Conservation (phyloP, 306 rosid genomes). For the Rosa persica region DNA sequence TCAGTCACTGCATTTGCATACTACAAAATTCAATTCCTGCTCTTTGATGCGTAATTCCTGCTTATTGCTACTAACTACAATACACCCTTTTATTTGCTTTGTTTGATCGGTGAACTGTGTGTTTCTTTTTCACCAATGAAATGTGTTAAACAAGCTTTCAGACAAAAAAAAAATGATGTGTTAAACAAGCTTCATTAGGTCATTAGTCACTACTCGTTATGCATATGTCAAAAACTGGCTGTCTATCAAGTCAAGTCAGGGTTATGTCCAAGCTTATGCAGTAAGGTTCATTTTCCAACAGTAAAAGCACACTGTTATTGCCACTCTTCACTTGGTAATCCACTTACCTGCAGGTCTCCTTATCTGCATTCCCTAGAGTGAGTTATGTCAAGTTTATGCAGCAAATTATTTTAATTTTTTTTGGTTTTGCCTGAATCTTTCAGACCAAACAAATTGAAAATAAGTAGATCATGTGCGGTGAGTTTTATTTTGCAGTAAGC, state of each 20-base stretch:
- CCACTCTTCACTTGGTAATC: not conserved
- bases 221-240: not conserved
- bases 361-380: too few species aligned
- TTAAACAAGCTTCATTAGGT: not conserved
- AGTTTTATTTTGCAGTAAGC: not conserved
- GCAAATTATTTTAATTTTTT: not conserved
- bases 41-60: not conserved
- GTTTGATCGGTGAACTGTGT: not conserved
- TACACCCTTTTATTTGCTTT: not conserved
- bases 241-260: not conserved
- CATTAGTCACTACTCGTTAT: not conserved
- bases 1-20: not conserved
- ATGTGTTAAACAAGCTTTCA: not conserved
- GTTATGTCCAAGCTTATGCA: not conserved
- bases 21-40: conserved; percentile 9
- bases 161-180: not conserved
- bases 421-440: not conserved
- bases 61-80: not conserved
- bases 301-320: not conserved
- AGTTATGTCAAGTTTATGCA: not conserved
- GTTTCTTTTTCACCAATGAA: not conserved
- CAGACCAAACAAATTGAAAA: not conserved
- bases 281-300: not conserved
- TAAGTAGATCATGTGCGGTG: not conserved
- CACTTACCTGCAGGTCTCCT: too few species aligned